These are phyloP conservation scores for Lipomyces kockii DNA, from an alignment of 805 yeast genomes.

Conservation along the genomic window DNA sequence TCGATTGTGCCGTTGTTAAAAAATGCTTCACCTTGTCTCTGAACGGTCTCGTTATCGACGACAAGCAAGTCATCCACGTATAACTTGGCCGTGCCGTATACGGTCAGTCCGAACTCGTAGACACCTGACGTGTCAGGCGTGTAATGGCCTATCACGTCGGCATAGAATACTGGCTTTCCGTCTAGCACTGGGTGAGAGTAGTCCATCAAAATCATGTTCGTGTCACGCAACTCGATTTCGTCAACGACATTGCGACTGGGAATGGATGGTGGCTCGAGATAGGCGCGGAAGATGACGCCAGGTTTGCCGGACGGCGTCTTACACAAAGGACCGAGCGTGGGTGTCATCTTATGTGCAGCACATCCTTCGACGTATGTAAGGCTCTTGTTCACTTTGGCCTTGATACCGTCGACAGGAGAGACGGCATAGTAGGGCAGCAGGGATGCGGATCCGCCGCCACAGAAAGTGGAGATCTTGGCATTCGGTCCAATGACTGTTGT, in stretches of 20 bases:
- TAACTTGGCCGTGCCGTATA: slow-evolving; percentile 60
- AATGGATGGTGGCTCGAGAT: slow-evolving; percentile 8
- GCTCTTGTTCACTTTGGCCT: slow-evolving; percentile 38
- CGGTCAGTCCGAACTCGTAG: slow-evolving; percentile 58
- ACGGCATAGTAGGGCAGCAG: slow-evolving; percentile 24
- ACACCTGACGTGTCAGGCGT: slow-evolving; percentile 55
- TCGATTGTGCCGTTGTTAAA: slow-evolving; percentile 62
- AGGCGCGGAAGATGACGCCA: slow-evolving; percentile 4
- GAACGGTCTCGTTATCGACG: slow-evolving; percentile 61
- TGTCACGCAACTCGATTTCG: slow-evolving; percentile 1
- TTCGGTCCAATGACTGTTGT: slow-evolving; percentile 62
- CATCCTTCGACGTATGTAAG: slow-evolving; percentile 53
- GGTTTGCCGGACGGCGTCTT: slow-evolving; percentile 4
- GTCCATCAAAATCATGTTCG: slow-evolving; percentile 20
- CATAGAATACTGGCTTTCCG: slow-evolving; percentile 45
- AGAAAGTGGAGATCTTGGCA: slow-evolving; percentile 26
- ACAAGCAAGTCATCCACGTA: slow-evolving; percentile 58
- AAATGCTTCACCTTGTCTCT: slow-evolving; percentile 55
- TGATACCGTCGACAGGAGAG: slow-evolving; percentile 30
- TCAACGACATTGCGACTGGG: slow-evolving; percentile 13
- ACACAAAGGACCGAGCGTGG: background rate
- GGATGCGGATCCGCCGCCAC: slow-evolving; percentile 34
- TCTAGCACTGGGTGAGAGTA: slow-evolving; percentile 15
- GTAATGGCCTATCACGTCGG: slow-evolving; percentile 52
- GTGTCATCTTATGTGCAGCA: background rate